Evolutionary conservation across 768 basidiomycete genomes (phyloP).

Genomic region (Pulveroboletus ravenelii): DNA sequence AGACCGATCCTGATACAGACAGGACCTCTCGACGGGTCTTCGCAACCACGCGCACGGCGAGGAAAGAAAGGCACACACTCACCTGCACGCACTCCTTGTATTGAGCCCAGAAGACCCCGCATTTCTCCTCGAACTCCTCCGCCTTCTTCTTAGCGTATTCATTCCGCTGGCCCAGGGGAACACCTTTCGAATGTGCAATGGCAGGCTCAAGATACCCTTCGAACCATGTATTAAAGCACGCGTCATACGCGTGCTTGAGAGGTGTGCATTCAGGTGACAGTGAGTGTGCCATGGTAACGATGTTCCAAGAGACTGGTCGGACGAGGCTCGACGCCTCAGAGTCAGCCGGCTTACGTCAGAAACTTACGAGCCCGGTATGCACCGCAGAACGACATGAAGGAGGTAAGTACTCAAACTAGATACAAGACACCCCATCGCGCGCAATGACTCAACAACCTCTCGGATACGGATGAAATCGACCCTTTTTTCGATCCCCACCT

Average conservation of each 20-base stretch:
- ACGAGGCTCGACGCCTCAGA: too few relatives aligned
- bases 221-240: constrained; percentile 97
- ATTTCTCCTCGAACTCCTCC: constrained; percentile 81
- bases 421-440: constrained; percentile 1
- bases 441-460: constrained; percentile 19
- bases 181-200: constrained; percentile 39
- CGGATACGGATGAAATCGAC: constrained; percentile 28
- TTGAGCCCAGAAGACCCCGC: constrained; percentile 75
- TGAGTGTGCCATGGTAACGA: constrained; percentile 62
- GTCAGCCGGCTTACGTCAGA: constrained; percentile 19
- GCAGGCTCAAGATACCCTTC: constrained; percentile 92
- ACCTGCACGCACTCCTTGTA: constrained; percentile 86
- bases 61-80: constrained; percentile 20
- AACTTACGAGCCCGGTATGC: not conserved
- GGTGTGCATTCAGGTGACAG: constrained; percentile 83
- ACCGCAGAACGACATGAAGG: not conserved
- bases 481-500: constrained; percentile 14
- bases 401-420: constrained; percentile 10
- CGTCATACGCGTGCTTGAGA: constrained; percentile 83
- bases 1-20: not conserved
- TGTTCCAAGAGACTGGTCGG: not conserved
- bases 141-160: constrained; percentile 74
- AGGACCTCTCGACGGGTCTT: not conserved
- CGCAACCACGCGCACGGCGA: not conserved
- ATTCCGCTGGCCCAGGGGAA: constrained; percentile 42